These are phyloP conservation scores for Ogataea nonfermentans DNA, from an alignment of 805 yeast species.

Conservation along the genomic window DNA sequence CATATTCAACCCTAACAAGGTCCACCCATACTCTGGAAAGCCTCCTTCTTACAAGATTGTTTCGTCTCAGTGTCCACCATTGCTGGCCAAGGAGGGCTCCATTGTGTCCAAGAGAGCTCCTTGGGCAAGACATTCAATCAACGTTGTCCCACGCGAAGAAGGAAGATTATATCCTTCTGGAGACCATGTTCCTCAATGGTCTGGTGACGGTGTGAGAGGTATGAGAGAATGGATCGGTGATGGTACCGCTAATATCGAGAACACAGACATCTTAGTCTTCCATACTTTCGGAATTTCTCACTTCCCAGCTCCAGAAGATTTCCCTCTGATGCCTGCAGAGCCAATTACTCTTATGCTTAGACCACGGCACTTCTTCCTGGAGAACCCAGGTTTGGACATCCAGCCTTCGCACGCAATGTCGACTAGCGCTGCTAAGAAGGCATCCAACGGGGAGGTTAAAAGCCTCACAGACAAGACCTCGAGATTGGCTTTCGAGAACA, in stretches of 20 bases:
- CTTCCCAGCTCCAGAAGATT: conserved; percentile 87
- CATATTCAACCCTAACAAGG: conserved; percentile 65
- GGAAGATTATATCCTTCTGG: conserved; percentile 81
- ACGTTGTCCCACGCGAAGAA: conserved; percentile 71
- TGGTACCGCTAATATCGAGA: conserved; percentile 53
- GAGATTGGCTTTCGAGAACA: conserved; percentile 47
- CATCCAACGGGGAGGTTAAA: conserved; percentile 39
- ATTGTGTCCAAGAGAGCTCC: conserved; percentile 79
- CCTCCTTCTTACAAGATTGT: conserved; percentile 77
- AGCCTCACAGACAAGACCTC: conserved; percentile 47
- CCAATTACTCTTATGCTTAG: conserved; percentile 71
- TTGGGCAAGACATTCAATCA: conserved; percentile 67
- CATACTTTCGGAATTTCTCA: conserved; percentile 85
- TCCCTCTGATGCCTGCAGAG: conserved; percentile 88
- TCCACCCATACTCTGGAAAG: conserved; percentile 68
- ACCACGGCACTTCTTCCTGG: conserved; percentile 76
- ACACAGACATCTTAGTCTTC: conserved; percentile 72
- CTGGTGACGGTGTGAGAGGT: conserved; percentile 65
- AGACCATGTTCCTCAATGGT: conserved; percentile 70
- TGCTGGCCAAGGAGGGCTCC: conserved; percentile 71
- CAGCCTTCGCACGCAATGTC: conserved; percentile 59
- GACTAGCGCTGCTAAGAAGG: conserved; percentile 42
- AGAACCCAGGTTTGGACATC: conserved; percentile 75
- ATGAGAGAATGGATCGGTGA: conserved; percentile 70
- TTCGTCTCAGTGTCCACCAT: conserved; percentile 69